phyloP scores from a whole-genome alignment of 106 monocot genomes.

The Dendrobium chrysotoxum region DNA sequence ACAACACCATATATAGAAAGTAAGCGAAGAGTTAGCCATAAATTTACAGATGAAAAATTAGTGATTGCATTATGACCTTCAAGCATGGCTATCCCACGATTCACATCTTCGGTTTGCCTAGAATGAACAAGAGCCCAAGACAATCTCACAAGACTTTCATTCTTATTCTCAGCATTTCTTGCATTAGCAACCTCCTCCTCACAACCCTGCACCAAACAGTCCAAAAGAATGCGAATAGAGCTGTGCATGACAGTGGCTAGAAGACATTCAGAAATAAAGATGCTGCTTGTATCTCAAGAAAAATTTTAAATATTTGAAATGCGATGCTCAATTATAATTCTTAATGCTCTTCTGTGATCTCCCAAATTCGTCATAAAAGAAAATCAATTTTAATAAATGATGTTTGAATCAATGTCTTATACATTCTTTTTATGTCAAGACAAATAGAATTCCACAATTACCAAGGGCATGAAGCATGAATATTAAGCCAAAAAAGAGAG shows the following conservation, averaged over 20 bases:
- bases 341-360: background rate
- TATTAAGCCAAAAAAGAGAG: too few relatives aligned
- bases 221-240: background rate
- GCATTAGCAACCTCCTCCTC: conserved; percentile 72
- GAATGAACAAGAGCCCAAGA: conserved; percentile 99
- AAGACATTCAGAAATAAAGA: background rate
- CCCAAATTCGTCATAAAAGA: background rate
- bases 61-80: conserved; percentile 41
- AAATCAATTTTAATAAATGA: background rate
- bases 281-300: background rate
- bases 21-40: background rate
- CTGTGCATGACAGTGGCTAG: background rate
- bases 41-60: background rate
- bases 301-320: background rate
- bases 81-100: conserved; percentile 91
- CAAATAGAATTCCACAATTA: too few relatives aligned
- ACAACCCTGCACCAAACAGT: conserved; percentile 47
- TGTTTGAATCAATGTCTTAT: background rate
- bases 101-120: conserved; percentile 84
- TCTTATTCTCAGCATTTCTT: conserved; percentile 42
- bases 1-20: background rate
- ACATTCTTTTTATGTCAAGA: background rate
- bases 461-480: too few relatives aligned
- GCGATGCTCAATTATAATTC: background rate
- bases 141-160: conserved; percentile 86